Conservation (phyloP, 352 stramenopile genomes). For the Pythium dissotocum region DNA sequence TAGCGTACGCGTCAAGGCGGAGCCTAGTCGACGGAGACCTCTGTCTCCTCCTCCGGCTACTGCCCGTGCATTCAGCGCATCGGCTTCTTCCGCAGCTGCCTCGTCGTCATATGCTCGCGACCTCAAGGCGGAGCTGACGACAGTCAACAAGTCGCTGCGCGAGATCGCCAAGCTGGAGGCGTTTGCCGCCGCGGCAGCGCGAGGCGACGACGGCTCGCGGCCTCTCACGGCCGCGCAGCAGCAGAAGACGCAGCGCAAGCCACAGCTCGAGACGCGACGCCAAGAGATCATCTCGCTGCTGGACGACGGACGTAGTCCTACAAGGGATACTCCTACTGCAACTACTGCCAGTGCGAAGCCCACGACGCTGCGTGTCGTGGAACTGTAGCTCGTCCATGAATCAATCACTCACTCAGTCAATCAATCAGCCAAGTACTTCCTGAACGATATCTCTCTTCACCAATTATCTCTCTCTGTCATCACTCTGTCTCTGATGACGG, state of each 20-base stretch:
- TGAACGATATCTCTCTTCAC: neutral
- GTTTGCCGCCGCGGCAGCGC: constrained; percentile 16
- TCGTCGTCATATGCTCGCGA: constrained; percentile 3
- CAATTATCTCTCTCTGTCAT: neutral
- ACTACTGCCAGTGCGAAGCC: neutral
- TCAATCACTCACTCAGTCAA: neutral
- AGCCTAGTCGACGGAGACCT: neutral
- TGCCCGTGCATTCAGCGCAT: neutral
- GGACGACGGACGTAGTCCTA: neutral
- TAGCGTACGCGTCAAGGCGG: neutral
- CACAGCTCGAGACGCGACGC: constrained; percentile 28
- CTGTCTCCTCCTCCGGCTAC: neutral
- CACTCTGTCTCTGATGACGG: neutral
- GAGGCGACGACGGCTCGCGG: constrained; percentile 11
- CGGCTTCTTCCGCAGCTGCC: neutral
- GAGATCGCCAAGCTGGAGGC: constrained; percentile 39
- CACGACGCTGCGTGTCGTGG: constrained; percentile 24
- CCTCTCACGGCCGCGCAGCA: constrained; percentile 25
- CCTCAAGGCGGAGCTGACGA: constrained; percentile 52
- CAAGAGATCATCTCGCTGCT: constrained; percentile 16
- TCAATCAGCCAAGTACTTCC: neutral
- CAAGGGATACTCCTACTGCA: neutral
- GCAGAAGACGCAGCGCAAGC: constrained; percentile 24
- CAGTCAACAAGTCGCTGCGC: constrained; percentile 49
- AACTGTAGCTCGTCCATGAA: constrained; percentile 10